Evolutionary conservation across 2,329 filamentous ascomycete genomes (phyloP).

Genomic region (Phyllosticta ampelicida): DNA sequence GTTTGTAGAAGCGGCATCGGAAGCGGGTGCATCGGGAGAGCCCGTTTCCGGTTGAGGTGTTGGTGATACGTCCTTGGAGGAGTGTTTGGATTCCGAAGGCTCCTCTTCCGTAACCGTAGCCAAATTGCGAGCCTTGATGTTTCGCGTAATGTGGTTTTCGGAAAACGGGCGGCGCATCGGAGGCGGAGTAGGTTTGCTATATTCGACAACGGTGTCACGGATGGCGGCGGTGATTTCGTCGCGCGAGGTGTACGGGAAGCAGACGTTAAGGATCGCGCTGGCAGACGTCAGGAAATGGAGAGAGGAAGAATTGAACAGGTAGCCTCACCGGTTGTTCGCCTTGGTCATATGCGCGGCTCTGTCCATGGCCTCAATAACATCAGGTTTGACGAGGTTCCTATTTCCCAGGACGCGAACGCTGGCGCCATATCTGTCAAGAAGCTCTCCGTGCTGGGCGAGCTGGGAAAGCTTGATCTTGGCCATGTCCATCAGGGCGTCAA

Average conservation of each 20-base stretch:
- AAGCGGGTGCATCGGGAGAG: slow-evolving; percentile 13
- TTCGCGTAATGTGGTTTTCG: slow-evolving; percentile 75
- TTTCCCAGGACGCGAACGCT: slow-evolving; percentile 78
- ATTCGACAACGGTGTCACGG: slow-evolving; percentile 76
- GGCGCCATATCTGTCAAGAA: slow-evolving; percentile 87
- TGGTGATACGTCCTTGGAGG: not conserved
- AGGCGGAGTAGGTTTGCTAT: slow-evolving; percentile 58
- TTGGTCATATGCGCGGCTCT: slow-evolving; percentile 77
- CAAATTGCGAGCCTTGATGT: slow-evolving; percentile 52
- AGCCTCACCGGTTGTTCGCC: slow-evolving; percentile 62
- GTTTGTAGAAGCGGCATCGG: slow-evolving; percentile 17
- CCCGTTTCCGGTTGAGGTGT: not conserved
- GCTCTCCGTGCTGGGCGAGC: slow-evolving; percentile 81
- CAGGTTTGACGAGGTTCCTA: slow-evolving; percentile 68
- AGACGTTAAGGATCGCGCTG: slow-evolving; percentile 73
- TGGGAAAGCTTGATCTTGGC: slow-evolving; percentile 91
- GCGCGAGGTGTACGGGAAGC: slow-evolving; percentile 92
- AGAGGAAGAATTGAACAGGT: not conserved
- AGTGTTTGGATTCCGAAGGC: not conserved
- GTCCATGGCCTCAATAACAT: slow-evolving; percentile 83
- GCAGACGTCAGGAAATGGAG: not conserved
- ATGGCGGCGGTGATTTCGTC: slow-evolving; percentile 92
- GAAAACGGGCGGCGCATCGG: slow-evolving; percentile 61
- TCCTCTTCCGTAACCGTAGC: slow-evolving; percentile 27
- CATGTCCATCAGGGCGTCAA: slow-evolving; percentile 95